Base-by-base conservation (phyloP, 2,329 filamentous ascomycete species). In the Ophiognomonia clavigignenti-juglandacearum region DNA sequence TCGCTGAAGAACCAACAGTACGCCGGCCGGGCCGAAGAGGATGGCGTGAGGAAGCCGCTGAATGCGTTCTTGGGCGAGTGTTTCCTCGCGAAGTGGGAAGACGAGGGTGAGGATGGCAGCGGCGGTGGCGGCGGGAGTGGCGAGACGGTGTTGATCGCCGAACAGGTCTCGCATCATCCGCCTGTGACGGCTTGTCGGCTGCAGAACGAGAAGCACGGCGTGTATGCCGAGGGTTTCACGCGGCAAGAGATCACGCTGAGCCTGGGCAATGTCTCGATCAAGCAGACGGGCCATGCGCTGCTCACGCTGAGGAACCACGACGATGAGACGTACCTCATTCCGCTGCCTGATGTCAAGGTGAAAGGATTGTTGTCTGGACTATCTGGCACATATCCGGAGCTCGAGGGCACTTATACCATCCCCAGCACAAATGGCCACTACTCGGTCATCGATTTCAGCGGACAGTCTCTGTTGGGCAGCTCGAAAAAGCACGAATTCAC, bases 61-160 rank as follows among this genome's bases (percentile, higher is more conserved):
- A 75, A 75, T 51, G 69, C 72, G 1, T 74, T 75, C 43, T 59
- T 75, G 2, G 71, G 72, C 0, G 71, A 75, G 46, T 44, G 74
- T 1, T 75, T 74, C 52, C 47, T 73, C 4, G 70, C 65, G 16
- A 57, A 59, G 11, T 60, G 58, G 37, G 32, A 50, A 8, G 46
- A 58, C 22, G 64, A 69, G 11, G 58, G n/a, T n/a, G n/a, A n/a
- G n/a, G n/a, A n/a, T n/a, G n/a, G n/a, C n/a, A n/a, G n/a, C n/a
- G n/a, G n/a, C n/a, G n/a, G n/a, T n/a, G n/a, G n/a, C n/a, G n/a
- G n/a, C n/a, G n/a, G n/a, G n/a, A n/a, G 22, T 9, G 50, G 51
- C 24, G 40, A 46, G 16, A 59, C 58, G 14, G 51, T 45, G 18
- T 47, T 61, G 1, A 52, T 60, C 7, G 42, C 50, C 18, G 60